Base-by-base conservation (phyloP, 257 asterid genomes). In the Salvia splendens region DNA sequence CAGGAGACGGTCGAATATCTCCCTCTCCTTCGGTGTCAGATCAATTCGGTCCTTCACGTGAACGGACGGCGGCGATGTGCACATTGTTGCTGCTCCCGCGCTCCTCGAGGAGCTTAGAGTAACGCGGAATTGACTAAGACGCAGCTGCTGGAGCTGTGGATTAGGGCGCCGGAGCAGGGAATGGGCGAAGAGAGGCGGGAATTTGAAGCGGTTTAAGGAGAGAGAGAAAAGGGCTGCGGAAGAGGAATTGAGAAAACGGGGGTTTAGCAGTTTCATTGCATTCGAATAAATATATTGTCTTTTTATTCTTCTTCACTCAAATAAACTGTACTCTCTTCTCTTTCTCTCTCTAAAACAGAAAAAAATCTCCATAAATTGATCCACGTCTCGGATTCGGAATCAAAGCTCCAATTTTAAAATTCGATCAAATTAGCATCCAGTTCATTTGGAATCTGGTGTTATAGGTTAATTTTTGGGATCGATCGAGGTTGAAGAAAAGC, bases 1-100 rank as follows among this genome's bases (percentile, higher is more conserved):
- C 46, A 86, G 79, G 28, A 90, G 89, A 53, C 86, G 80, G 20
- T 86, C 84, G 71, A 93, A 88, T 42, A 93, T 90, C 70, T 73
- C 78, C 76, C 73, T 73, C 91, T 93, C 97, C 80, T 80, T 84
- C 10, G 60, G 83, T 67, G 90, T 86, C 63, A 86, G 81, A 51
- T 86, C 85, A 70, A 93, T 83, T 28, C 38, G 74, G 67, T 89
- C 95, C 77, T 77, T 85, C 71, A 86, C 96, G 40, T 69, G 75
- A 69, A 87, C 71, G 46, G 81, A 64, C 48, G 85, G 76, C 30
- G 60, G 70, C 10, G 77, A 55, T 8, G 83, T 12, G 65, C 52
- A 55, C 89, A 81, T 76, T 17, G 78, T 45, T 24, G 78, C 68
- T 61, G 78, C 68, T 65, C 65, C 38, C 30, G 28, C 64, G n/a